Evolutionary conservation across 495 filamentous ascomycete species (phyloP), one percentile per base, ranked within the genome.

Genomic region (Trypethelium eluteriae): DNA sequence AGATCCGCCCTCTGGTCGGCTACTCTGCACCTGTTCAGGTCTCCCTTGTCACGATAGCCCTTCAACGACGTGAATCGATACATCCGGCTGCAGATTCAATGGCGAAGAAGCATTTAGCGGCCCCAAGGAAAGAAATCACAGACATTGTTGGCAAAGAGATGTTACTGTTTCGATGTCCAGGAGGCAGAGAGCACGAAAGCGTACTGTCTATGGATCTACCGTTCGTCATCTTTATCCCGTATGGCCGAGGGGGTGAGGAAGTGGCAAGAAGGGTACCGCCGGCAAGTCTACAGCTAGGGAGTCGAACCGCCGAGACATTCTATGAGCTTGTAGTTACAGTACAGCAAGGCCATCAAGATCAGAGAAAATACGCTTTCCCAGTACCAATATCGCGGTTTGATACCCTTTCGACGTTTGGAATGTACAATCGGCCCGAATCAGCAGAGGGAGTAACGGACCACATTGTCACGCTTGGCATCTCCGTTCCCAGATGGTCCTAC

Each of bases 161-260:
- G 82, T 81, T 96, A 39, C 78, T 98, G 66, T 98, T 91, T 73
- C 87, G 92, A 66, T 96, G 93, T 74, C 82, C 87, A 2, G 81
- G 87, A 6, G 92, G 93, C 25, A 90, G 83, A 73, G 89, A 96
- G 71, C 88, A 85, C 64, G 94, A 98, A 71, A 88, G 84, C 68
- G 88, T 98, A 18, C 86, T 96, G 69, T 87, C 88, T n/a, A 98
- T 98, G 94, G 95, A 98, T 73, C 80, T 98, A 41, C 94, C 94
- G 9, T 98, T 98, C 71, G 89, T 97, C 16, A 83, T 98, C 59
- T 96, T 98, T 78, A 97, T 98, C 74, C 94, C 95, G 2, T 97
- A 91, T 73, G 93, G 93, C 18, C 86, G 91, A 72, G 89, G 90
- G 2, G 90, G 91, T 14, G 89, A 93, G 73, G 94, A 97, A 77